Conservation (phyloP, 1,284 basidiomycete species). For the Ustilago cynodontis region DNA sequence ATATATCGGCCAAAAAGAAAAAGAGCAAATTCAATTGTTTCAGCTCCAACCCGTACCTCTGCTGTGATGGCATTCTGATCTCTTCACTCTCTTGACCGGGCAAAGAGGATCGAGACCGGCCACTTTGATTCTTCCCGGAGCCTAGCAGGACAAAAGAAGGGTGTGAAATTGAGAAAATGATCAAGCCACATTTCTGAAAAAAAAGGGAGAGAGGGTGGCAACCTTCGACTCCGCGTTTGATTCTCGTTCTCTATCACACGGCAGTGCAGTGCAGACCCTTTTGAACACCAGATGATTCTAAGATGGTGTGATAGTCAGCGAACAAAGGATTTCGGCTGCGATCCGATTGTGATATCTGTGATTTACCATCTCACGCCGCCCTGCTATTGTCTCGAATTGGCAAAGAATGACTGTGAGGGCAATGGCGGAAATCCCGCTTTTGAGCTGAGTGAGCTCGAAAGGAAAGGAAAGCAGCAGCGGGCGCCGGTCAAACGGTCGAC, state of each 20-base stretch:
- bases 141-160: not conserved
- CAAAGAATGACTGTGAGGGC: too few relatives aligned
- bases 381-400: too few relatives aligned
- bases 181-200: not conserved
- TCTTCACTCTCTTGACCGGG: conserved; percentile 4
- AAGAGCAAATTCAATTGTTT: too few relatives aligned
- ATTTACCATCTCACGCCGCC: too few relatives aligned
- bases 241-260: not conserved
- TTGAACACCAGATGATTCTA: too few relatives aligned
- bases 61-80: too few relatives aligned
- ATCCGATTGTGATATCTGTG: too few relatives aligned
- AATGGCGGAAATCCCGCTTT: too few relatives aligned
- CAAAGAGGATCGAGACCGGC: conserved; percentile 5
- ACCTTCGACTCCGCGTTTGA: not conserved
- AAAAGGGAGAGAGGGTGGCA: not conserved
- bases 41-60: not conserved
- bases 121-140: not conserved
- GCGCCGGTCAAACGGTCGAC: conserved; percentile 4
- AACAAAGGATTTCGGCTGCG: too few relatives aligned
- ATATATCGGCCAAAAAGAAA: not conserved
- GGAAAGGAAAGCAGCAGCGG: not conserved
- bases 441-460: not conserved
- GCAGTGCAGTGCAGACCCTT: too few relatives aligned
- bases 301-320: too few relatives aligned
- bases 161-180: not conserved